Percentiles rank a stretch among this genome's conserved stretches.
These are phyloP conservation scores for Nemania diffusa DNA, from an alignment of 2,329 filamentous ascomycete species.

Conservation along the genomic window DNA sequence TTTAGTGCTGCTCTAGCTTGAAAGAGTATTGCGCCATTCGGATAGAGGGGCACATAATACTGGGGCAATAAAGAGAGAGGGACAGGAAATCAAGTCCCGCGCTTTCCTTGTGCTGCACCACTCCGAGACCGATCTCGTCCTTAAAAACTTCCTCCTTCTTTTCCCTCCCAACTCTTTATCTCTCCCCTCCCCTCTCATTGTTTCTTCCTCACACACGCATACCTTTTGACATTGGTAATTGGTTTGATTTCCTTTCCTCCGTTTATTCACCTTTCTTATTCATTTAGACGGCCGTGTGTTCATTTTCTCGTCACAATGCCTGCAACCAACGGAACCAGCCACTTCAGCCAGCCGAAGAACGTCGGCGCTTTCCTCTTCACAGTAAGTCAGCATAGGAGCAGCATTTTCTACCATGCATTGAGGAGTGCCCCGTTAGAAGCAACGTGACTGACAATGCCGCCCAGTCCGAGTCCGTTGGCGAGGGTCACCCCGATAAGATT, in stretches of 20 bases:
- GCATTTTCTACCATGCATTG: background rate
- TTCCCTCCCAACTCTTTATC: slow-evolving; percentile 21
- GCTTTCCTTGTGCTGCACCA: slow-evolving; percentile 22
- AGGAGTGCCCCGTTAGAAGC: background rate
- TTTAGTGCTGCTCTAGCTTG: slow-evolving; percentile 16
- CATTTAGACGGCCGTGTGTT: slow-evolving; percentile 35
- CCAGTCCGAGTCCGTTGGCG: slow-evolving; percentile 86
- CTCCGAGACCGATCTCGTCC: slow-evolving; percentile 32
- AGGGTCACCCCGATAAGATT: slow-evolving; percentile 96
- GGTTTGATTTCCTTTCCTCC: slow-evolving; percentile 18
- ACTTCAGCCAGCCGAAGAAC: slow-evolving; percentile 59
- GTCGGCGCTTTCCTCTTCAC: slow-evolving; percentile 86
- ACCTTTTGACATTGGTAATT: slow-evolving; percentile 11
- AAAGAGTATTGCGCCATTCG: slow-evolving; percentile 36
- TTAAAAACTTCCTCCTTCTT: slow-evolving; percentile 35
- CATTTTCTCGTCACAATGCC: slow-evolving; percentile 64
- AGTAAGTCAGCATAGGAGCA: slow-evolving; percentile 55
- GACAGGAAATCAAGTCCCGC: slow-evolving; percentile 13
- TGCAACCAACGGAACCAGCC: slow-evolving; percentile 61
- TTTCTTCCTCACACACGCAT: slow-evolving; percentile 10
- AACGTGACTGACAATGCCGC: slow-evolving; percentile 36
- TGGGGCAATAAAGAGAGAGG: background rate
- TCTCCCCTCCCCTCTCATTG: slow-evolving; percentile 21
- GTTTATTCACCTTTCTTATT: slow-evolving; percentile 34
- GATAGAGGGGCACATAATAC: slow-evolving; percentile 36